Evolutionary conservation across 495 filamentous ascomycete genomes (phyloP).

Genomic region (Choiromyces venosus): DNA sequence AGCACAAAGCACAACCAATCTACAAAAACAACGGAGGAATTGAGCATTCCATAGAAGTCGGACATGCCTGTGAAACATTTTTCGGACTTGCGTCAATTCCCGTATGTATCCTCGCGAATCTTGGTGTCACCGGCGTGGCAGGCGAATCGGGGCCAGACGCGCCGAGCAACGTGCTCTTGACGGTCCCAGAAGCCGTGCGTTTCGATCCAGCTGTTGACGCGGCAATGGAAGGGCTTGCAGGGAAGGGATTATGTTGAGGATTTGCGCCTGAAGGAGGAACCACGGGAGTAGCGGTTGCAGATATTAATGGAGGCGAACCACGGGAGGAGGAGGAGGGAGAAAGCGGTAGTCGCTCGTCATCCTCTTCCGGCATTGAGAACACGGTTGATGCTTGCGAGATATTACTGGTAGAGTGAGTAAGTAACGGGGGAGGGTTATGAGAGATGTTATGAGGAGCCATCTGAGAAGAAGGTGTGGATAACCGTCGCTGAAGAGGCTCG

Average conservation of each 20-base stretch:
- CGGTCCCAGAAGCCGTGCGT: slow-evolving; percentile 38
- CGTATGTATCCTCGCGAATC: slow-evolving; percentile 35
- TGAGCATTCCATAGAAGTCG: slow-evolving; percentile 31
- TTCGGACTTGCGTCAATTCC: slow-evolving; percentile 38
- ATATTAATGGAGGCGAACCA: slow-evolving; percentile 37
- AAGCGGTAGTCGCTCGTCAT: slow-evolving; percentile 21
- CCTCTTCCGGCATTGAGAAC: slow-evolving; percentile 35
- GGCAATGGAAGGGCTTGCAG: slow-evolving; percentile 37
- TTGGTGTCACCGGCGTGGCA: slow-evolving; percentile 35
- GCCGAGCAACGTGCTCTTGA: slow-evolving; percentile 37
- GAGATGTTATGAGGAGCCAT: slow-evolving; percentile 22
- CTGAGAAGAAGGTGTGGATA: slow-evolving; percentile 30
- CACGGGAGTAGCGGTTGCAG: slow-evolving; percentile 33
- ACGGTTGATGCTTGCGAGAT: slow-evolving; percentile 32
- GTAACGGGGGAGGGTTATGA: slow-evolving; percentile 32
- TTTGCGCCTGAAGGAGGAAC: slow-evolving; percentile 35
- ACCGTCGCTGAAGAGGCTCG: slow-evolving; percentile 29
- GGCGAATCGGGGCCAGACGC: slow-evolving; percentile 37
- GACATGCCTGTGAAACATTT: slow-evolving; percentile 41
- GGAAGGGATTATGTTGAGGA: slow-evolving; percentile 39
- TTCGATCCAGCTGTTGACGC: slow-evolving; percentile 35
- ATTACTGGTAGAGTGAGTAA: slow-evolving; percentile 28
- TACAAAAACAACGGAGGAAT: slow-evolving; percentile 28
- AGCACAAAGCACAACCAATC: slow-evolving; percentile 26
- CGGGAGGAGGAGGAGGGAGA: slow-evolving; percentile 31